Percentiles rank a stretch among this genome's conserved stretches.
Evolutionary conservation across 139 green algal species (phyloP).

Genomic region (Picochlorum sp.): DNA sequence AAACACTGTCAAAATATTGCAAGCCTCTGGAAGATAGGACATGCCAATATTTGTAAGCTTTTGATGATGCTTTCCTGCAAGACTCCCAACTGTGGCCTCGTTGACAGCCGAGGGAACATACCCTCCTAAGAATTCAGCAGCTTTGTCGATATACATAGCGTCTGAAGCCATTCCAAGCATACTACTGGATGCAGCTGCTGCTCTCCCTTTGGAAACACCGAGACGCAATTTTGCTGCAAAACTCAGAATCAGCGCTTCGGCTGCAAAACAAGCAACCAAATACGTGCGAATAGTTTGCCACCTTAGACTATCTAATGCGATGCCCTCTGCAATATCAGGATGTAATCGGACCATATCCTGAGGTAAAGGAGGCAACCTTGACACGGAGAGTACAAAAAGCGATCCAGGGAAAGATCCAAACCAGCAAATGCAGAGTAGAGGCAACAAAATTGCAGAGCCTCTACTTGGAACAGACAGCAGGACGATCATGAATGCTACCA

Average conservation of each 20-base stretch:
- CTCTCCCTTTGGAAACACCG: constrained; percentile 15
- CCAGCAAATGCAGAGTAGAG: constrained; percentile 51
- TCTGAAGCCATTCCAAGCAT: background rate
- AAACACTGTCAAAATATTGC: constrained; percentile 68
- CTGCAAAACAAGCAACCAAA: constrained; percentile 68
- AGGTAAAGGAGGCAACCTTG: constrained; percentile 28
- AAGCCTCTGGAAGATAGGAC: constrained; percentile 42
- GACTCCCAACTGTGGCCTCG: background rate
- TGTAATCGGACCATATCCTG: constrained; percentile 16
- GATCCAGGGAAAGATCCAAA: constrained; percentile 32
- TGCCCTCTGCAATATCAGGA: constrained; percentile 6
- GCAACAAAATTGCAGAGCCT: constrained; percentile 35
- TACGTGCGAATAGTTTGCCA: constrained; percentile 15
- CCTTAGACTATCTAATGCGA: constrained; percentile 9
- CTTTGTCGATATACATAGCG: constrained; percentile 14
- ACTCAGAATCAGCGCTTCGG: constrained; percentile 75
- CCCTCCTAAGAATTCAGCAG: constrained; percentile 36
- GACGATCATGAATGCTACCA: constrained; percentile 56
- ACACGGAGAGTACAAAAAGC: constrained; percentile 39
- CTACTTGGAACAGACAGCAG: constrained; percentile 56
- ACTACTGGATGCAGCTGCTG: background rate
- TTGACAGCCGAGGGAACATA: constrained; percentile 27
- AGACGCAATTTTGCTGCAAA: constrained; percentile 87
- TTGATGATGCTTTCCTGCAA: constrained; percentile 13
- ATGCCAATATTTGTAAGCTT: constrained; percentile 36